Base-by-base conservation (phyloP, 805 yeast species). In the Schwanniomyces occidentalis region DNA sequence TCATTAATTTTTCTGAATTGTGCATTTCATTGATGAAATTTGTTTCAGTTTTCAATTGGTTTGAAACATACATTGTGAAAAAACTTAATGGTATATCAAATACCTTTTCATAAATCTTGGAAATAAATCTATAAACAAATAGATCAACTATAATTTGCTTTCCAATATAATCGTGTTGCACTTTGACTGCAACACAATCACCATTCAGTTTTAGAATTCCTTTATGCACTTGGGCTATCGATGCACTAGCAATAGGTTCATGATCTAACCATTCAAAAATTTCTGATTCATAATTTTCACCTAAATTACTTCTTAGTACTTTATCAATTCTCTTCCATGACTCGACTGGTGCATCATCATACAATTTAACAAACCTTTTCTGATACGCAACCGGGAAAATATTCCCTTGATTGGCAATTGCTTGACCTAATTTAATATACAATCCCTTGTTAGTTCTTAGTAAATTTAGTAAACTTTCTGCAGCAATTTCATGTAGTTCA, bases 361-460 rank as follows among this genome's bases (percentile, higher is more conserved):
- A 85, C 31, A 85, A 58, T 38, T 62, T 56, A 9, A 69, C 63
- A 50, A 85, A 80, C 47, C 74, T 71, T 25, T 64, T 70, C 44
- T 79, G 86, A 56, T 65, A 83, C 14, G 78, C 82, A 22, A 64
- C 56, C 2, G 95, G 95, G 44, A 85, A 75, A 48, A 82, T 65
- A 17, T 72, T 60, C 1, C 87, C 80, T 53, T 85, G 93, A 49
- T 84, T 78, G 2, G 93, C 91, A 29, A 85, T 71, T 33, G 85
- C 81, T 65, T 85, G 93, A 16, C 93, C 95, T 46, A 82, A 57
- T 54, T 85, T 85, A 54, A 85, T 80, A 51, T 82, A 85, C 13
- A 85, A 65, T 2, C 73, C 73, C 43, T 62, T 65, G 41, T 66
- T 65, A 6, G 40, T 34, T 41, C 49, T 46, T 17, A 66, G 35